Percentiles rank a stretch among this genome's conserved stretches.
Evolutionary conservation across 1,284 basidiomycete species (phyloP).

Genomic region (Cronartium ribicola): DNA sequence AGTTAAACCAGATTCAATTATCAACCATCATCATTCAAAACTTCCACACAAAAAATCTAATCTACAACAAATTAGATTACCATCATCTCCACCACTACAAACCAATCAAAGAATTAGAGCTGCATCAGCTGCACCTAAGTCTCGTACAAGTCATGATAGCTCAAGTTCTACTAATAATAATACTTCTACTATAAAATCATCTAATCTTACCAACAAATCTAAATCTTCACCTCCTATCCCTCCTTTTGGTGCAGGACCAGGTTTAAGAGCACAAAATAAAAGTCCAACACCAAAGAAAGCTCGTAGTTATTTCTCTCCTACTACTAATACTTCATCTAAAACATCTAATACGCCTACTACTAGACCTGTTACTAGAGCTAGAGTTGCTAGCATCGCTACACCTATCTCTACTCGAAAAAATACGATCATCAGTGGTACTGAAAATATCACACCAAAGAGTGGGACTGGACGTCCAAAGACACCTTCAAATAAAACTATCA

Average conservation of each 20-base stretch:
- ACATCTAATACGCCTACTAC: not conserved
- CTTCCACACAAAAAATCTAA: not conserved
- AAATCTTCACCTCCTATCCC: not conserved
- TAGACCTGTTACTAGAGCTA: constrained; percentile 12
- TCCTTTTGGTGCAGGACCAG: constrained; percentile 17
- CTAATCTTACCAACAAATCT: not conserved
- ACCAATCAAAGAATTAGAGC: not conserved
- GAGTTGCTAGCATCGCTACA: constrained; percentile 25
- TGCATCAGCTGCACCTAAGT: not conserved
- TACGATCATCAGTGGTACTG: too few relatives aligned
- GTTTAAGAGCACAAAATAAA: not conserved
- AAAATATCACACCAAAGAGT: not conserved
- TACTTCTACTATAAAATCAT: constrained; percentile 3
- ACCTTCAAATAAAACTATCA: too few relatives aligned
- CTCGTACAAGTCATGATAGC: not conserved
- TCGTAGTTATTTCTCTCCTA: constrained; percentile 19
- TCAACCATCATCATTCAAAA: not conserved
- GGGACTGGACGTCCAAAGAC: not conserved
- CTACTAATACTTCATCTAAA: not conserved
- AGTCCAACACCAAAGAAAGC: not conserved
- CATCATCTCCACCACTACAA: not conserved
- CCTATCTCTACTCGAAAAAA: constrained; percentile 1
- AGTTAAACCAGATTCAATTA: not conserved
- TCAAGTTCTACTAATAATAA: constrained; percentile 4
- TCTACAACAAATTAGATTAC: not conserved